phyloP scores from a whole-genome alignment of 1,284 basidiomycete species.

The Porodaedalea pini region DNA sequence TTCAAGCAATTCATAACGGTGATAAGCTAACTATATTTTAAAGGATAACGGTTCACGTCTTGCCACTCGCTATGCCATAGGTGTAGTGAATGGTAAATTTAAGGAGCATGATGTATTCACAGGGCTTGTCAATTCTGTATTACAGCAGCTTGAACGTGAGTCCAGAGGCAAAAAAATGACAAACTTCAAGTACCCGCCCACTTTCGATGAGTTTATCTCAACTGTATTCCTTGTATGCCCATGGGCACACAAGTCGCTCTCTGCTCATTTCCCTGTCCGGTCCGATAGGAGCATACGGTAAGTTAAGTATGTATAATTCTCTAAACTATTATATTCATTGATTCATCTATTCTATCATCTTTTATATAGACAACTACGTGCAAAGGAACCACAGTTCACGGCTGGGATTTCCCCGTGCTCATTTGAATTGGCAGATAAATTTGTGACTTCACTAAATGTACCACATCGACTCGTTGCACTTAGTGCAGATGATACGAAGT shows the following conservation, averaged over 20 bases:
- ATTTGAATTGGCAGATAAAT: slow-evolving; percentile 21
- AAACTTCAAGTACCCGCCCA: not conserved
- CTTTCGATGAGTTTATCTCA: not conserved
- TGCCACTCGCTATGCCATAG: not conserved
- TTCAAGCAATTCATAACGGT: not conserved
- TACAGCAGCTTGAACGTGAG: not conserved
- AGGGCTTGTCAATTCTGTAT: not conserved
- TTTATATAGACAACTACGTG: not conserved
- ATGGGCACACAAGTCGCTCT: not conserved
- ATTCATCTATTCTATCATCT: no score
- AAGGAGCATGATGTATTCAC: not conserved
- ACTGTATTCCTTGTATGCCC: not conserved
- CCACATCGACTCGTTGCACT: slow-evolving; percentile 27
- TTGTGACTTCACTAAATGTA: slow-evolving; percentile 15
- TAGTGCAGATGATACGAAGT: slow-evolving; percentile 32
- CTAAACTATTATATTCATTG: not conserved
- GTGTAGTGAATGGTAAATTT: not conserved
- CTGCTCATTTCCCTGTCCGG: not conserved
- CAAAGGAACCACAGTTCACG: slow-evolving; percentile 25
- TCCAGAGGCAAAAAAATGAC: not conserved
- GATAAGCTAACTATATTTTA: not conserved
- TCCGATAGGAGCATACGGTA: not conserved
- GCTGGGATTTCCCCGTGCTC: slow-evolving; percentile 24
- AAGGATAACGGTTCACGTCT: not conserved
- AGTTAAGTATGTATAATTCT: not conserved